Evolutionary conservation across 148 eudicot genomes (phyloP).

Genomic region (Bassia scoparia): DNA sequence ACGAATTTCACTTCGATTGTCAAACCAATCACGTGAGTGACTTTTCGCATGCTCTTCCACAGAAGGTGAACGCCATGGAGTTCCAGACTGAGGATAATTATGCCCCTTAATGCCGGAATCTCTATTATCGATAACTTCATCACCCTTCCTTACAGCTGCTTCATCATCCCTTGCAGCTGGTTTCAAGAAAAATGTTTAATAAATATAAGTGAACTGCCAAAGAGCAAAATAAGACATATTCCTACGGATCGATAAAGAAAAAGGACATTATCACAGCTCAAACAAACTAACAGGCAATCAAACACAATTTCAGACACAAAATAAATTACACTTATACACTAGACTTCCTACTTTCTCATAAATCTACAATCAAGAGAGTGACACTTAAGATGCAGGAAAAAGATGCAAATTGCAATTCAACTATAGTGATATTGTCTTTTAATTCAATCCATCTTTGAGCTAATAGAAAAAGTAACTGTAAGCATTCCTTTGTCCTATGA

Average conservation of each 20-base stretch:
- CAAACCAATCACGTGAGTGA: constrained; percentile 41
- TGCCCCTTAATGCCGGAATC: constrained; percentile 43
- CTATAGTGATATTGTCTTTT: neutral
- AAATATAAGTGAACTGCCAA: neutral
- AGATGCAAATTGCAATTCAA: neutral
- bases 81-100: constrained; percentile 36
- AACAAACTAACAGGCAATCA: neutral
- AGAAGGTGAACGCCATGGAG: constrained; percentile 48
- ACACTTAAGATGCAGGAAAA: neutral
- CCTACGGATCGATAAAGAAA: too few relatives aligned
- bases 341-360: neutral
- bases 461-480: neutral
- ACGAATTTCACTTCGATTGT: constrained; percentile 31
- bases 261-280: neutral
- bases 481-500: neutral
- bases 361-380: neutral
- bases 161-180: constrained; percentile 50
- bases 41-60: constrained; percentile 35
- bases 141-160: constrained; percentile 31
- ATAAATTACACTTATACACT: neutral
- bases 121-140: constrained; percentile 35
- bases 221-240: neutral
- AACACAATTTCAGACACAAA: neutral
- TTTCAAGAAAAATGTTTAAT: constrained; percentile 4
- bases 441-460: neutral